Percentiles rank a stretch among this genome's conserved stretches.
phyloP scores from a whole-genome alignment of 306 rosid species.

The Albizia julibrissin region DNA sequence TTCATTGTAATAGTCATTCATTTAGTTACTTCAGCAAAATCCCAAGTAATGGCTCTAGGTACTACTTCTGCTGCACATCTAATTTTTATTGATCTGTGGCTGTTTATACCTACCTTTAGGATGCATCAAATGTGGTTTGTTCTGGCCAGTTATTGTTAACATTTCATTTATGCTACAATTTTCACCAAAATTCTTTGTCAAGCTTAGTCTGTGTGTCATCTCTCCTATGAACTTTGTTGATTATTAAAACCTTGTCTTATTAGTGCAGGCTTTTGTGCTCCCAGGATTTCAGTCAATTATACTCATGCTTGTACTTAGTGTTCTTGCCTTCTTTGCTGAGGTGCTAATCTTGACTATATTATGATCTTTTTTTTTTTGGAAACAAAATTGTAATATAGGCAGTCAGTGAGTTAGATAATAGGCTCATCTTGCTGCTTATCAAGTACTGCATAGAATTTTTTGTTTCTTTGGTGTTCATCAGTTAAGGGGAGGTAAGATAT shows the following conservation, averaged over 20 bases:
- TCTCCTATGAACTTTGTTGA: neutral
- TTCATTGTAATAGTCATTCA: neutral
- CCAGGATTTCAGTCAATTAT: slow-evolving; percentile 55
- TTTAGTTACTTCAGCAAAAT: neutral
- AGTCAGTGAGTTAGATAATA: neutral
- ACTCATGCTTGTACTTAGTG: slow-evolving; percentile 58
- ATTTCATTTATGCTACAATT: neutral
- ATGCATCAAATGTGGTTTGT: slow-evolving; percentile 13
- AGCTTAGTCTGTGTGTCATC: neutral
- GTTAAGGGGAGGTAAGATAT: neutral
- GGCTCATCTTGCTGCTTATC: neutral
- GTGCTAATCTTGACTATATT: slow-evolving; percentile 40
- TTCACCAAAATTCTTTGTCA: slow-evolving; percentile 10
- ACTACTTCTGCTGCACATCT: neutral
- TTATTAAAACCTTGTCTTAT: neutral
- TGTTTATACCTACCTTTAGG: neutral
- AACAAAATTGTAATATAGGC: neutral
- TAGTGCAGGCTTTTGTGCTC: slow-evolving; percentile 64
- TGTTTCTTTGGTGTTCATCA: neutral
- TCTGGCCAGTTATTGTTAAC: slow-evolving; percentile 1
- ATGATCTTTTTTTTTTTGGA: neutral
- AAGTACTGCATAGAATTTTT: neutral
- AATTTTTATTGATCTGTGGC: too few relatives aligned
- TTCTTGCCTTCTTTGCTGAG: slow-evolving; percentile 80
- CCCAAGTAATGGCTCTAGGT: neutral